phyloP scores from a whole-genome alignment of 345 rosid genomes.

The Camelina laxa region DNA sequence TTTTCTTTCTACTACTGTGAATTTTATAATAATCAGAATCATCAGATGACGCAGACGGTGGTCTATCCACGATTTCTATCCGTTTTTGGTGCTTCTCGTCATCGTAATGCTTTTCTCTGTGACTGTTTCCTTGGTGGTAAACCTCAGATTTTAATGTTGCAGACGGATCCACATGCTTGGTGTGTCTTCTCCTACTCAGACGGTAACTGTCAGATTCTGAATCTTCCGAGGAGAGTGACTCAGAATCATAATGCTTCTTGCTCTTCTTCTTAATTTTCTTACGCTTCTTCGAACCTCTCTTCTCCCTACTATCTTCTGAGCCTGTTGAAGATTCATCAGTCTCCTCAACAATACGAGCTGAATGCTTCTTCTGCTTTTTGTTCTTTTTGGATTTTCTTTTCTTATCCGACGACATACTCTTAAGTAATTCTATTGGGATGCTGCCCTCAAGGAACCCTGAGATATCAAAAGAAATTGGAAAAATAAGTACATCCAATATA shows the following conservation, averaged over 20 bases:
- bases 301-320: constrained; percentile 42
- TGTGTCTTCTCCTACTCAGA: constrained; percentile 45
- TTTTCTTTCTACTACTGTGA: constrained; percentile 41
- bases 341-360: constrained; percentile 51
- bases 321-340: constrained; percentile 49
- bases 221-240: constrained; percentile 47
- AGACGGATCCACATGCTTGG: constrained; percentile 39
- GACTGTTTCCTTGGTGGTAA: constrained; percentile 40
- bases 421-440: constrained; percentile 69
- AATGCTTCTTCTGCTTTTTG: constrained; percentile 53
- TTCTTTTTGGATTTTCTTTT: constrained; percentile 55
- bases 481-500: constrained; percentile 26
- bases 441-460: constrained; percentile 78
- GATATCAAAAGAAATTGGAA: constrained; percentile 20
- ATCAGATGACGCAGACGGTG: constrained; percentile 45
- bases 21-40: constrained; percentile 48
- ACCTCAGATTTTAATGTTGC: constrained; percentile 31
- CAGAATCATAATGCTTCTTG: constrained; percentile 50
- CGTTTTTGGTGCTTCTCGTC: constrained; percentile 29
- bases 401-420: constrained; percentile 51
- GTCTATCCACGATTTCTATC: constrained; percentile 38
- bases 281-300: constrained; percentile 48
- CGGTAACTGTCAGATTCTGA: constrained; percentile 45
- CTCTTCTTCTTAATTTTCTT: constrained; percentile 52
- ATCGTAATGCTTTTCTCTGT: constrained; percentile 41